Evolutionary conservation across 192 early-diverging fungal species (phyloP).

Genomic region (Coemansia sp.): DNA sequence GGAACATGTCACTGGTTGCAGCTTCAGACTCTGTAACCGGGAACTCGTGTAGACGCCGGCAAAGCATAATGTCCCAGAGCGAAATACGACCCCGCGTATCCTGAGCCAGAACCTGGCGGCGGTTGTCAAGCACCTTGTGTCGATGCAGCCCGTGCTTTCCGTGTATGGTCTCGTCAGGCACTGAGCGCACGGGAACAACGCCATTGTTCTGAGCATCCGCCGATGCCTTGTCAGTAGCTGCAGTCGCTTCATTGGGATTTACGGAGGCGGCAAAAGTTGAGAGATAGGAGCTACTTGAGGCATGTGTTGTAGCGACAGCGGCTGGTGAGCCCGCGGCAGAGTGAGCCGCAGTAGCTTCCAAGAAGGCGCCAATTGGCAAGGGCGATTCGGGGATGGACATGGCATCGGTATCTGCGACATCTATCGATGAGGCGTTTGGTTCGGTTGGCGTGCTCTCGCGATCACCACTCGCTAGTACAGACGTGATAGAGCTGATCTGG

Average conservation of each 20-base stretch:
- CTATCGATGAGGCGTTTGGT: not conserved
- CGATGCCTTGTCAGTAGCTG: too few relatives aligned
- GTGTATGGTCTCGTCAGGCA: constrained; percentile 36
- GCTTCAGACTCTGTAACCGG: constrained; percentile 54
- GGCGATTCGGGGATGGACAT: constrained; percentile 27
- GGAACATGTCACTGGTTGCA: constrained; percentile 52
- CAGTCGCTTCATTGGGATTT: too few relatives aligned
- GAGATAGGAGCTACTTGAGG: too few relatives aligned
- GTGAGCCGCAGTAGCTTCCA: not conserved
- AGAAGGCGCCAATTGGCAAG: constrained; percentile 37
- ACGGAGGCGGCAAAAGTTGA: not conserved
- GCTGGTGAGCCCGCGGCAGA: not conserved
- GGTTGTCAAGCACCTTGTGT: constrained; percentile 74
- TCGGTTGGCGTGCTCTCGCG: too few relatives aligned
- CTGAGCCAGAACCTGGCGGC: constrained; percentile 79
- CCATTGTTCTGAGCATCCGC: not conserved
- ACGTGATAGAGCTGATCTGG: constrained; percentile 1
- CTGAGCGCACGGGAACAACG: constrained; percentile 27
- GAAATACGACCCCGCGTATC: constrained; percentile 75
- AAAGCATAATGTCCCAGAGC: constrained; percentile 88
- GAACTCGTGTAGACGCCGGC: constrained; percentile 53
- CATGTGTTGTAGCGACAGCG: too few relatives aligned
- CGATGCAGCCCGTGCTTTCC: constrained; percentile 65
- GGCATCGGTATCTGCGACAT: constrained; percentile 1
- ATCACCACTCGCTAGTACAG: not conserved